Evolutionary conservation across 2,329 filamentous ascomycete species (phyloP), one percentile per base, ranked within the genome.

Genomic region (Pseudocercospora cruenta): DNA sequence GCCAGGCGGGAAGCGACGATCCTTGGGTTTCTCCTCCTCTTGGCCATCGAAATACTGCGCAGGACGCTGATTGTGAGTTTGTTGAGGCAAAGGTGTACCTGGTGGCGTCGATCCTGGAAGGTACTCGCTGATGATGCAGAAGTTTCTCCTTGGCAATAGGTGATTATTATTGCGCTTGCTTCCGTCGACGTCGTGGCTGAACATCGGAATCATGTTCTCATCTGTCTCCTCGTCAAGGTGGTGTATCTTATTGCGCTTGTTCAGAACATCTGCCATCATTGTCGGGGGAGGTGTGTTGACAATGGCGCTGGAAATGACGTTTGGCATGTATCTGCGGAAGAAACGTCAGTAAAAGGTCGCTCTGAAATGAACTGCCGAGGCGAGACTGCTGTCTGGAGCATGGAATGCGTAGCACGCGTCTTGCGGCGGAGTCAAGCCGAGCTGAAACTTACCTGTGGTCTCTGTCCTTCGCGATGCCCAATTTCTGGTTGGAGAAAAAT

Each of bases 161-260:
- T 90, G 89, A 74, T 93, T 96, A 78, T 99, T 99, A 79, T 97
- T 98, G 68, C 95, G 87, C 21, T 89, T 85, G 78, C 93, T 96
- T 47, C 92, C 92, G 73, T 97, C 93, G 1, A 97, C 92, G 70
- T 96, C 95, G 64, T 93, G 88, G 1, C 86, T 87, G 78, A 99
- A 99, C 67, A 99, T 88, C 0, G 94, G 93, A 51, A 98, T 95
- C 92, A 99, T 96, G 78, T 92, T 89, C 79, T 99, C 95, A 64
- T 98, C 92, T 0, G 95, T 99, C 63, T 94, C 84, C 0, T 80
- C 77, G 73, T 90, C 87, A 58, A 90, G 79, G 72, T 88, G 86
- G 72, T 90, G 87, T 26, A 88, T 78, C 67, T 87, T 97, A 82
- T 97, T 97, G 28, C 95, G 88, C 82, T 91, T 95, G 82, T 98